Base-by-base conservation (phyloP, 306 rosid species). In the Cucurbita argyrosperma region DNA sequence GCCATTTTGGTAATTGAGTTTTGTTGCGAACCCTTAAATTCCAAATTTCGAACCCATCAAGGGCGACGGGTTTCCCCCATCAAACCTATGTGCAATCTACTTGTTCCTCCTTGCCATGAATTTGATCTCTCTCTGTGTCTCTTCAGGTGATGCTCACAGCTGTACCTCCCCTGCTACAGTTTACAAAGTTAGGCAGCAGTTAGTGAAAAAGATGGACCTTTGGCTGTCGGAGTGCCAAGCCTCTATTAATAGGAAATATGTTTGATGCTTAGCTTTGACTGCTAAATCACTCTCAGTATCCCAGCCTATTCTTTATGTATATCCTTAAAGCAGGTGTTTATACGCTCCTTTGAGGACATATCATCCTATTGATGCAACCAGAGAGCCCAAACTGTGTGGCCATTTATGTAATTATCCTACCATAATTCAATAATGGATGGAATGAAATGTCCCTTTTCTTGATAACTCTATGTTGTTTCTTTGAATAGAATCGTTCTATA, bases 151-250 rank as follows among this genome's bases (percentile, higher is more conserved):
- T 76, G 95, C 89, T 63, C 42, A 77, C 78, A 90, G 90, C 21
- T 92, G 98, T 84, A 71, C 89, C 79, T 83, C 86, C 15, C 92
- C 96, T 2, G 98, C 84, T 47, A 91, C 96, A 55, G 96, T 92
- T 58, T 80, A 74, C 77, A 88, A 92, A 84, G 89, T 83, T 19
- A 88, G 98, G 89, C 92, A 87, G 77, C 84, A 92, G 82, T 83
- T 92, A 63, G 78, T 83, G 57, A 92, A 87, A 40, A 81, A 90
- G 72, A 83, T 92, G 52, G 96, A 92, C 77, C 63, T 92, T 74
- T 92, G 98, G 98, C 78, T 92, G 59, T 90, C 96, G n/a, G 77
- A 87, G 80, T 92, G 96, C 74, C 76, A 79, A 38, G 71, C 69
- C 75, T 4, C 74, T 71, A 6, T 66, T 1, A 78, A 80, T 50